phyloP scores from a whole-genome alignment of 805 yeast species.

The Wilhelminamyces savonicus region DNA sequence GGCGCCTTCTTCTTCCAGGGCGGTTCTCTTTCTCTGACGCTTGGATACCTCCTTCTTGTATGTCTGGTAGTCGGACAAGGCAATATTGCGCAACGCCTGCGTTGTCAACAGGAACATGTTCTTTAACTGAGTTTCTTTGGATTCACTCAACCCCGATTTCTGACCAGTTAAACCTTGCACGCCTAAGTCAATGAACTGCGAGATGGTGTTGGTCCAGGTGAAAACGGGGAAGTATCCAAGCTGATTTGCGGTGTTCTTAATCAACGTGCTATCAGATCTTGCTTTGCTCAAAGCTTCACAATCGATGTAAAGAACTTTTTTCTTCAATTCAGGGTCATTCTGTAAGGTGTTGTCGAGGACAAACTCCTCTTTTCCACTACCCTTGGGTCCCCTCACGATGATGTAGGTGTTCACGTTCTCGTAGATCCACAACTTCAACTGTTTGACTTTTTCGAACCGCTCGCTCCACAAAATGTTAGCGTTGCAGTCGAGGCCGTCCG shows the following conservation, averaged over 20 bases:
- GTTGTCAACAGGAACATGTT: slow-evolving; percentile 69
- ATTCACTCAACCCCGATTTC: slow-evolving; percentile 81
- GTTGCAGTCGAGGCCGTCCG: slow-evolving; percentile 3
- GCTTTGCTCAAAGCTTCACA: slow-evolving; percentile 73
- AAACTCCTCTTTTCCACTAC: slow-evolving; percentile 85
- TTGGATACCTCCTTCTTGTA: slow-evolving; percentile 14
- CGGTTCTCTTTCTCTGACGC: slow-evolving; percentile 12
- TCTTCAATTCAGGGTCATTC: slow-evolving; percentile 36
- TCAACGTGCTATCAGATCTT: slow-evolving; percentile 63
- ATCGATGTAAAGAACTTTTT: slow-evolving; percentile 62
- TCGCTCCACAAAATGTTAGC: slow-evolving; percentile 57
- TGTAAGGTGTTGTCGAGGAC: slow-evolving; percentile 63
- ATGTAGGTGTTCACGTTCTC: slow-evolving; percentile 91
- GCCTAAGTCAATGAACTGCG: slow-evolving; percentile 75
- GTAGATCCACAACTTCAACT: slow-evolving; percentile 68
- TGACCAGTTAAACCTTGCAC: slow-evolving; percentile 92
- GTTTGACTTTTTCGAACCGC: slow-evolving; percentile 59
- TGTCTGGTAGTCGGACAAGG: slow-evolving; percentile 23
- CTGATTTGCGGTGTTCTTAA: slow-evolving; percentile 64
- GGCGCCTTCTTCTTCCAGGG: slow-evolving; percentile 8
- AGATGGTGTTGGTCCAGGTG: slow-evolving; percentile 81
- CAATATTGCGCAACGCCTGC: slow-evolving; percentile 68
- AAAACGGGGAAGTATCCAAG: slow-evolving; percentile 91
- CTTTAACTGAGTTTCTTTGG: slow-evolving; percentile 74
- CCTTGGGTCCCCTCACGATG: slow-evolving; percentile 86